phyloP scores from a whole-genome alignment of 1,139 yeast species.

The Saccharomyces hybrid region DNA sequence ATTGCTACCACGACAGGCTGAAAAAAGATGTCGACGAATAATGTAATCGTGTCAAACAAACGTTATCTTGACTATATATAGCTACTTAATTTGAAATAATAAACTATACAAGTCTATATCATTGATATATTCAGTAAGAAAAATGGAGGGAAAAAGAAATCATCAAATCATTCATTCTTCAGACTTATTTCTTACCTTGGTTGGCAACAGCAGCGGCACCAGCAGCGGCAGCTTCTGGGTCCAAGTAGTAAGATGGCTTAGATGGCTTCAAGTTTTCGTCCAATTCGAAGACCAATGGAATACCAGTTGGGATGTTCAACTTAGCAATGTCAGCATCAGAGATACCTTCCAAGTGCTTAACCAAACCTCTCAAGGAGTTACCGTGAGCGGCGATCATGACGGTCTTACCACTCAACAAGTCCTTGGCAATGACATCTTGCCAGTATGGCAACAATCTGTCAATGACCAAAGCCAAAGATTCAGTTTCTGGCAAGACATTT shows the following conservation, averaged over 20 bases:
- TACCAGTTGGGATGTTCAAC: constrained; percentile 97
- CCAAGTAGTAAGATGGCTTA: constrained; percentile 93
- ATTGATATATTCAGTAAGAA: background rate
- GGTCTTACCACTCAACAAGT: constrained; percentile 78
- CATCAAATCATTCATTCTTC: background rate
- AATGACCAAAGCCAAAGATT: constrained; percentile 89
- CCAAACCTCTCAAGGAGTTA: constrained; percentile 94
- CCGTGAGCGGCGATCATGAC: constrained; percentile 97
- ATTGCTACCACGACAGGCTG: too few species aligned
- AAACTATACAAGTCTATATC: background rate
- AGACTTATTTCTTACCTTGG: constrained; percentile 59
- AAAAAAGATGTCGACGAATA: background rate
- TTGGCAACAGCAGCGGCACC: constrained; percentile 99
- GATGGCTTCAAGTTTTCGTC: constrained; percentile 82
- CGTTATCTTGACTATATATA: background rate
- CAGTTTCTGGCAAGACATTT: constrained; percentile 83
- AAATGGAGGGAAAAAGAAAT: background rate
- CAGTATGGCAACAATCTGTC: constrained; percentile 97
- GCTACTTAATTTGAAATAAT: background rate
- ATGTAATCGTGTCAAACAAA: background rate
- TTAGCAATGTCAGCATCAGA: constrained; percentile 90
- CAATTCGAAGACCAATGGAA: constrained; percentile 95
- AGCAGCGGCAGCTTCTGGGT: constrained; percentile 98
- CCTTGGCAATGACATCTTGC: constrained; percentile 88
- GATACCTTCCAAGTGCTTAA: constrained; percentile 91